Evolutionary conservation across 1,284 basidiomycete species (phyloP).

Genomic region (Athelia sp.): DNA sequence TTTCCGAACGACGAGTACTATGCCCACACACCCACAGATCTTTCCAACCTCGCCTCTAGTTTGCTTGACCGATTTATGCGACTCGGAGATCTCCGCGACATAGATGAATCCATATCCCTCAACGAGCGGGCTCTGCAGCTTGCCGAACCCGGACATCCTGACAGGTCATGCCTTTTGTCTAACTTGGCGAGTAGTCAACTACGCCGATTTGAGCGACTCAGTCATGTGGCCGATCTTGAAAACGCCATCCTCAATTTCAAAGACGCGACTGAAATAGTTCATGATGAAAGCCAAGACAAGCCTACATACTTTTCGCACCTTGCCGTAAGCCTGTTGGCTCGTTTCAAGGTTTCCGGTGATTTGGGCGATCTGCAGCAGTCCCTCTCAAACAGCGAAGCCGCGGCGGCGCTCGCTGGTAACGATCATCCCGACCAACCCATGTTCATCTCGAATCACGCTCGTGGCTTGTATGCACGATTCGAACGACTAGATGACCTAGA

Average conservation of each 20-base stretch:
- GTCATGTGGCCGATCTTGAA: background rate
- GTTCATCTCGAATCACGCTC: background rate
- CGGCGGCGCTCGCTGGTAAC: background rate
- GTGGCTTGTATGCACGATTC: background rate
- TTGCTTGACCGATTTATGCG: conserved; percentile 11
- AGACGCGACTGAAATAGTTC: no score
- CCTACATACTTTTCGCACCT: background rate
- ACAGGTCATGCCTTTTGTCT: background rate
- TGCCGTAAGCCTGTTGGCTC: background rate
- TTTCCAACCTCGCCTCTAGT: conserved; percentile 13
- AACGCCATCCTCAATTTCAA: background rate
- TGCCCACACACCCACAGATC: no score
- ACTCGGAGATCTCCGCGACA: conserved; percentile 8
- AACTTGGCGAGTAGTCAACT: conserved; percentile 1
- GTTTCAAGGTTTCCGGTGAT: background rate
- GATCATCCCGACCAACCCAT: background rate
- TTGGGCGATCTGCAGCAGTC: background rate
- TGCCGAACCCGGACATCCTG: conserved; percentile 3
- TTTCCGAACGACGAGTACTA: no score
- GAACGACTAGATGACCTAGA: background rate
- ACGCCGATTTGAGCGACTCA: background rate
- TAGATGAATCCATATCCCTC: conserved; percentile 22
- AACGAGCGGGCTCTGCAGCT: conserved; percentile 8
- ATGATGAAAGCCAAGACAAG: no score
- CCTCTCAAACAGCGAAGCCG: background rate